Conservation (phyloP, 176 grass and related monocot genomes). For the Oryza glaberrima region DNA sequence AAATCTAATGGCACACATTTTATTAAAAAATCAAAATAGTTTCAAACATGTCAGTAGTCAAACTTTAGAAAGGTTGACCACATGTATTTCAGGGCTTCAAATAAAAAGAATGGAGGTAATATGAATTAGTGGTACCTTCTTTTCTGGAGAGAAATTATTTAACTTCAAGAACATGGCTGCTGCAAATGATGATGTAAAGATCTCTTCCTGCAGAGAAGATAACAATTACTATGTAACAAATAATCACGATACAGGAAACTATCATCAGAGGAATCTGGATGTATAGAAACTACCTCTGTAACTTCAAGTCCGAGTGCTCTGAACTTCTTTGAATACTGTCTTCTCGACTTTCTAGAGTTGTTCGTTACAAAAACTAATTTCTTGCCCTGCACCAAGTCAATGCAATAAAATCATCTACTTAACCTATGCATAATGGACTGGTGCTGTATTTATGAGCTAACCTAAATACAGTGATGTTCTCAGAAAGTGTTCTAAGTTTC, state of each 20-base stretch:
- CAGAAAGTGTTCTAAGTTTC: background rate
- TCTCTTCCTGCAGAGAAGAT: constrained; percentile 74
- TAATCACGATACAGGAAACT: constrained; percentile 24
- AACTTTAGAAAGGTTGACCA: background rate
- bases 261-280: constrained; percentile 13
- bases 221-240: background rate
- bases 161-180: constrained; percentile 92
- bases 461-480: background rate
- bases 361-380: constrained; percentile 93
- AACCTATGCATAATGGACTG: constrained; percentile 5
- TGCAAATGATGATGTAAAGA: constrained; percentile 92
- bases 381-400: constrained; percentile 71
- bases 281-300: constrained; percentile 60
- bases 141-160: constrained; percentile 77
- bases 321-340: constrained; percentile 86
- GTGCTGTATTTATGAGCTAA: constrained; percentile 15
- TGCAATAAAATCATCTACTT: constrained; percentile 29
- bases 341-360: constrained; percentile 90
- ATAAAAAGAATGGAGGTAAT: background rate
- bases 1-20: background rate
- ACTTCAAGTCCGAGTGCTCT: constrained; percentile 81
- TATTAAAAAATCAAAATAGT: background rate
- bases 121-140: constrained; percentile 63
- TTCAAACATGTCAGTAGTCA: background rate
- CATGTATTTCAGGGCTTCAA: background rate